A percentile compares a stretch with the other conserved stretches of the same genome.
Evolutionary conservation across 164 flowering plant species (phyloP).

Genomic region (Tinospora cordifolia): DNA sequence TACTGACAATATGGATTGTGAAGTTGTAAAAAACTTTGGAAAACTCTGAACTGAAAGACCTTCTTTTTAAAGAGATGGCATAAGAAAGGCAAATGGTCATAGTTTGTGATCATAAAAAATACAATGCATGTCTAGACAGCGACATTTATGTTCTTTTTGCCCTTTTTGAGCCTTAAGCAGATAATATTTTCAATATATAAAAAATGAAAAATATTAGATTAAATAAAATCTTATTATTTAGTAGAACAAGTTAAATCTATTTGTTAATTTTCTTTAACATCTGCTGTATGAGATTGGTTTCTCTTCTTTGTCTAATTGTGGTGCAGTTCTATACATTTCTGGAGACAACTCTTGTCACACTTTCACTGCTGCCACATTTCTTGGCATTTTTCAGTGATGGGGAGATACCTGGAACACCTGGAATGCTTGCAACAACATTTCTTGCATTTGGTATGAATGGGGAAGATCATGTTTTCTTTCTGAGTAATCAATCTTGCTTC

Average conservation of each 20-base stretch:
- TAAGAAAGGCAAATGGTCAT: no score
- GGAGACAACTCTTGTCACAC: conserved; percentile 82
- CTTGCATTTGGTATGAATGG: conserved; percentile 76
- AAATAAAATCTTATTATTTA: no score
- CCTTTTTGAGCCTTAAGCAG: no score
- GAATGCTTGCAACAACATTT: conserved; percentile 89
- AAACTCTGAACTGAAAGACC: neutral
- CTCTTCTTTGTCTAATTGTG: neutral
- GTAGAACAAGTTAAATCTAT: neutral
- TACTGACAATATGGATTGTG: neutral
- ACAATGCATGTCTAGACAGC: neutral
- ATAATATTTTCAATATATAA: no score
- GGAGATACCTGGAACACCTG: conserved; percentile 88
- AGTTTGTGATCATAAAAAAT: no score
- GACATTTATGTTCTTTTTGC: neutral
- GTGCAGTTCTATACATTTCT: conserved; percentile 96
- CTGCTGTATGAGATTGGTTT: neutral
- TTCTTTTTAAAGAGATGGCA: neutral
- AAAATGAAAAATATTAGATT: no score
- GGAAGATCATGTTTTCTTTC: neutral
- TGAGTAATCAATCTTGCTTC: neutral
- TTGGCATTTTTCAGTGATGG: conserved; percentile 88
- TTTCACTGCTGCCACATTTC: conserved; percentile 80
- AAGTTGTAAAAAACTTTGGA: neutral
- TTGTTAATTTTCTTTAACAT: neutral